Base-by-base conservation (phyloP, 2,329 filamentous ascomycete species). In the Aspergillus novofumigatus region DNA sequence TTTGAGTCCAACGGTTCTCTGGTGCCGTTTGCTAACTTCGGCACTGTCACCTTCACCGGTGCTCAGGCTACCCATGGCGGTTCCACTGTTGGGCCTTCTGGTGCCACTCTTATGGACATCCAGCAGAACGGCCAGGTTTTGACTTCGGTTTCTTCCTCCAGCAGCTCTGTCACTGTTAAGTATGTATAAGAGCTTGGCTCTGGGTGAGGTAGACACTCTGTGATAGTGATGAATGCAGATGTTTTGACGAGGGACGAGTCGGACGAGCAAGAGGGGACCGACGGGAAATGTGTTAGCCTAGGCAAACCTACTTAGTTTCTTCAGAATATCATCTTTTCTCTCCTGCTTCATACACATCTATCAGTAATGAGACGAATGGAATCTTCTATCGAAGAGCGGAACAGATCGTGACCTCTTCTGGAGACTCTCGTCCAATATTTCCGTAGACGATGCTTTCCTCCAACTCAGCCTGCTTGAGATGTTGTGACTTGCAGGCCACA, bases 11-110 rank as follows among this genome's bases (percentile, higher is more conserved):
- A 67, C 53, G 60, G 61, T 47, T 69, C 69, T 2, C 69, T 79
- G 8, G 78, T 81, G 28, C 62, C 72, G 0, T 77, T 82, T 52
- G 77, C 75, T 41, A 63, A 81, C 66, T 82, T 81, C 60, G 77
- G 77, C 6, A 77, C 73, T 21, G 77, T 81, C 20, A 73, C 72
- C 17, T 83, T 83, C 65, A 76, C 73, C 2, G 64, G 65, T 50
- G 71, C 74, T 48, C 65, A 65, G 47, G 78, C 75, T n/a, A 70
- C 65, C 4, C 63, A 62, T 32, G 63, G 54, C 21, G 59, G 59
- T 26, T 67, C 57, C 51, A 72, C 61, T 17, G 71, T 71, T 20
- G 69, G 73, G 1, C 69, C 72, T 3, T 67, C 66, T 3, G 74
- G 70, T 25, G 75, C 74, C 21, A 74, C 71, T 3, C 68, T 80